These are phyloP conservation scores for Lathyrus tuberosus DNA, from an alignment of 306 rosid genomes.

Conservation along the genomic window DNA sequence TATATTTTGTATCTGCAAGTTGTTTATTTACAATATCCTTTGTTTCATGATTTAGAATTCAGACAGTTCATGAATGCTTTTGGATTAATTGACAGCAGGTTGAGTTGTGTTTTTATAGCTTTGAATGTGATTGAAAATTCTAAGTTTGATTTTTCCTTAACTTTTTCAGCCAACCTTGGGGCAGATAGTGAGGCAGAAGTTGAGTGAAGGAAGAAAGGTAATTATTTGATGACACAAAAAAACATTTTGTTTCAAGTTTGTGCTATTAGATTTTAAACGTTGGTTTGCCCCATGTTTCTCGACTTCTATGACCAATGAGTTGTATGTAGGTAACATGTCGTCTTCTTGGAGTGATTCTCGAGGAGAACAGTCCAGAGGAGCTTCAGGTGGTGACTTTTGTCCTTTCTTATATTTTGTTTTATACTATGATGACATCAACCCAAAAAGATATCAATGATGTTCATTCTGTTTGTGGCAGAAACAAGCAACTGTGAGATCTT, in stretches of 20 bases:
- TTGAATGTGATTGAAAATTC: constrained; percentile 32
- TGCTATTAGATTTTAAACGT: constrained; percentile 29
- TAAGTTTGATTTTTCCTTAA: constrained; percentile 35
- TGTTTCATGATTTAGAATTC: too few relatives aligned
- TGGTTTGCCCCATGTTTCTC: background rate
- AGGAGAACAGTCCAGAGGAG: constrained; percentile 84
- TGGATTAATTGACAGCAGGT: too few relatives aligned
- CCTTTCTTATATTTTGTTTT: too few relatives aligned
- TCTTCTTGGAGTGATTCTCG: constrained; percentile 84
- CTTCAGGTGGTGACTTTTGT: too few relatives aligned
- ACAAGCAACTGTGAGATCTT: too few relatives aligned
- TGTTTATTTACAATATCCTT: too few relatives aligned
- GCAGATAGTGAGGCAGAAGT: constrained; percentile 88
- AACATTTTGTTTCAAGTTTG: background rate
- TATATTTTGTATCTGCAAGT: too few relatives aligned
- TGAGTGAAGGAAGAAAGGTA: constrained; percentile 98
- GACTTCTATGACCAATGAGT: constrained; percentile 14
- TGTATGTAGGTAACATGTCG: constrained; percentile 79
- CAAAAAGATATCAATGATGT: too few relatives aligned
- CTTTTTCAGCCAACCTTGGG: constrained; percentile 82
- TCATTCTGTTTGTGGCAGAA: too few relatives aligned
- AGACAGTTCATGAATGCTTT: too few relatives aligned
- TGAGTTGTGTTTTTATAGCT: too few relatives aligned
- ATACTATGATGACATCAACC: too few relatives aligned
- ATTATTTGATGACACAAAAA: background rate